These are phyloP conservation scores for Chenopodium quinoa DNA, from an alignment of 148 eudicot genomes.

Conservation along the genomic window DNA sequence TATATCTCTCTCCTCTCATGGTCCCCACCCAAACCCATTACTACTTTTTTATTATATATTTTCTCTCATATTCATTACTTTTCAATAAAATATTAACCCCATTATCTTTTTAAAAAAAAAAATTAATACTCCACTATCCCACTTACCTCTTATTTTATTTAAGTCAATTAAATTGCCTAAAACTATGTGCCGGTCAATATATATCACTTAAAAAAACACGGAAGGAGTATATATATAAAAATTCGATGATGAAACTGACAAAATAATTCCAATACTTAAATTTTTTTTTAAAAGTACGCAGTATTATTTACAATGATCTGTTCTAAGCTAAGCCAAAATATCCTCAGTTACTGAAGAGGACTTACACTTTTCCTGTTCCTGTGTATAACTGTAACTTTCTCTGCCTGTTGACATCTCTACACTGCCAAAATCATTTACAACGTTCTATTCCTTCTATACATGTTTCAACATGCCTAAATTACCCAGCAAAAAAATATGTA, in stretches of 20 bases:
- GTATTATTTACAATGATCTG: constrained; percentile 8
- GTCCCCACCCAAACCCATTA: too few species aligned
- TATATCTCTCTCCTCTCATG: too few species aligned
- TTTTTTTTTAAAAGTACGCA: neutral
- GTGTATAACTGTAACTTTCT: neutral
- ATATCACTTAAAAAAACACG: too few species aligned
- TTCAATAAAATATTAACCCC: too few species aligned
- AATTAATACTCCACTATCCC: too few species aligned
- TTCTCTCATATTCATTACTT: too few species aligned
- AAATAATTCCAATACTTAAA: neutral
- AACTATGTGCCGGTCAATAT: too few species aligned
- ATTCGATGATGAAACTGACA: neutral
- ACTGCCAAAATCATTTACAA: constrained; percentile 23
- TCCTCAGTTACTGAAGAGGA: neutral
- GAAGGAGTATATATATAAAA: too few species aligned
- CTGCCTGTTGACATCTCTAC: constrained; percentile 16
- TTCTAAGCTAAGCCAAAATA: constrained; percentile 6
- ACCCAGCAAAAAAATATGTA: constrained; percentile 5
- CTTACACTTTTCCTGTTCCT: constrained; percentile 1
- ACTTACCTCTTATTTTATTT: too few species aligned
- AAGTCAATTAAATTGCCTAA: too few species aligned
- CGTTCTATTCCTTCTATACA: constrained; percentile 19
- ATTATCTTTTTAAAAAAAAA: too few species aligned
- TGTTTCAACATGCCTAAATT: constrained; percentile 4
- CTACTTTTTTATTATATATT: too few species aligned